Base-by-base conservation (phyloP, 1,284 basidiomycete species). In the Trametes polyzona region DNA sequence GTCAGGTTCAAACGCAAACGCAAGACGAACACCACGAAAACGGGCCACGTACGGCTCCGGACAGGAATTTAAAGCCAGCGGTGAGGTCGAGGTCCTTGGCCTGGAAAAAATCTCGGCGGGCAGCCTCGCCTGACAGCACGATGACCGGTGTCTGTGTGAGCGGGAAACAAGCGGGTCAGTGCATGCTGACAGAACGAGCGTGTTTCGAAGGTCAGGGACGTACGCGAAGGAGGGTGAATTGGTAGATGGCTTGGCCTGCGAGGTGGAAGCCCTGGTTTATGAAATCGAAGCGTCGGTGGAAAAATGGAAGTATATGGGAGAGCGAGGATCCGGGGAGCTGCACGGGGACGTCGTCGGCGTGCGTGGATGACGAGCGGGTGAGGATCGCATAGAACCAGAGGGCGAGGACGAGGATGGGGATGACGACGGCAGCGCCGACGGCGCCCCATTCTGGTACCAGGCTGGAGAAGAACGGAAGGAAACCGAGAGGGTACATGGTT, bases 31-130 rank as follows among this genome's bases (percentile, higher is more conserved):
- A n/a, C n/a, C n/a, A 37, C 24, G 52, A 37, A 40, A 50, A 27
- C 43, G 8, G 30, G 27, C 39, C 35, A 79, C 84, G 61, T 68
- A 90, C 88, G 51, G 86, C 87, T 52, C 88, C 88, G 51, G 87
- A 88, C 57, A 90, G 78, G 63, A 88, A 81, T 65, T 84, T 86
- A 76, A 89, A 90, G 14, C 87, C 88, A 74, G 88, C 86, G 41
- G 84, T 86, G 51, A 90, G 78, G 71, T 90, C 87, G 60, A 90
- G 80, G 16, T 79, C 78, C 71, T 82, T 84, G 51, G 86, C 81
- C 4, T 79, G 77, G 65, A 90, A 87, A 72, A 90, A 90, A 11
- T 83, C 78, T 57, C 80, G 79, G 55, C 88, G 78, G n/a, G 82
- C 87, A 35, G 76, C 77, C 67, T 88, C 85, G 48, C 88, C 88